Evolutionary conservation across 768 basidiomycete species (phyloP).

Genomic region (Sporobolomyces roseus): DNA sequence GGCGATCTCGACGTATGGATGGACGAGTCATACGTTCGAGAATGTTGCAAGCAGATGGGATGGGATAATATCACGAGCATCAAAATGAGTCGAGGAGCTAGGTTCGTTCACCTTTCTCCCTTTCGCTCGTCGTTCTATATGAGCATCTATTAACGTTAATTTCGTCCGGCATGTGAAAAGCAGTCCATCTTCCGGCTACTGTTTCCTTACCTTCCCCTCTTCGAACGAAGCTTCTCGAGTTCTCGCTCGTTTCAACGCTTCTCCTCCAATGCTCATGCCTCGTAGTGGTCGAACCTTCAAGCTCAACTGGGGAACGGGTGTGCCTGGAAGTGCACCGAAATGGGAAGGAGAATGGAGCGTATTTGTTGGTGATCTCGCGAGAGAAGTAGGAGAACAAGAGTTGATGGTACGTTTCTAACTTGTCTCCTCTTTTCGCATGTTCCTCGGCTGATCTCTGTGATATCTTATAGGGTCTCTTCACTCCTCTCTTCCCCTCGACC

Average conservation of each 20-base stretch:
- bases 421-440: neutral
- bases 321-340: slow-evolving; percentile 43
- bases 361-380: slow-evolving; percentile 88
- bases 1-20: slow-evolving; percentile 90
- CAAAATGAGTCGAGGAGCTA: slow-evolving; percentile 65
- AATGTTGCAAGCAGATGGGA: slow-evolving; percentile 77
- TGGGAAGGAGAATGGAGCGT: slow-evolving; percentile 71
- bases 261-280: slow-evolving; percentile 64
- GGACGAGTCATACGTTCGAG: slow-evolving; percentile 91
- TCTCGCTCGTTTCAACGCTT: slow-evolving; percentile 61
- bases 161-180: neutral
- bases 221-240: slow-evolving; percentile 66
- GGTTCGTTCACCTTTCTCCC: slow-evolving; percentile 24
- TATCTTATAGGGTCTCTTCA: slow-evolving; percentile 56
- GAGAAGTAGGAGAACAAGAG: slow-evolving; percentile 91
- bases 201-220: slow-evolving; percentile 78
- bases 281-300: slow-evolving; percentile 78
- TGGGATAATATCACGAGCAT: slow-evolving; percentile 62
- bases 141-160: too few species aligned
- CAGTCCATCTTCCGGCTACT: slow-evolving; percentile 69
- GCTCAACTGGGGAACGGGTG: slow-evolving; percentile 48
- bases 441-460: too few species aligned
- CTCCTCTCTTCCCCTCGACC: slow-evolving; percentile 81
- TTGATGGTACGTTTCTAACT: slow-evolving; percentile 68
- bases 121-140: neutral